Conservation (phyloP, 164 flowering plant species). For the Berberis vulgaris region DNA sequence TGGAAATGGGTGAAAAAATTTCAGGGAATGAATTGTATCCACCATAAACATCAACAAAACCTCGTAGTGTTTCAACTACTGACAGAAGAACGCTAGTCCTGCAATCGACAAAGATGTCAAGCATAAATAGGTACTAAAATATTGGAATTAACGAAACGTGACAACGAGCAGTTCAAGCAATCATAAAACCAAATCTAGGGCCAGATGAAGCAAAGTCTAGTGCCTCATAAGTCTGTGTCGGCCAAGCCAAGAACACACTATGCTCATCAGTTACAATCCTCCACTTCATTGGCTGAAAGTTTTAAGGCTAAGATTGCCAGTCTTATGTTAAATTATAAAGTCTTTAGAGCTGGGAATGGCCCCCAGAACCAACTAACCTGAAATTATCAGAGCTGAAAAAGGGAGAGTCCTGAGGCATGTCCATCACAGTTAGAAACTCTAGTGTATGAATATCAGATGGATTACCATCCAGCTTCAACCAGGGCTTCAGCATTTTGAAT, state of each 20-base stretch:
- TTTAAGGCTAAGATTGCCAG: too few species aligned
- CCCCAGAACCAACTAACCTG: constrained; percentile 33
- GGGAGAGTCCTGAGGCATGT: constrained; percentile 60
- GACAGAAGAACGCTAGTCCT: constrained; percentile 68
- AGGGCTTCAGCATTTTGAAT: constrained; percentile 36
- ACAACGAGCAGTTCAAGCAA: too few species aligned
- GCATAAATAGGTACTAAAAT: neutral
- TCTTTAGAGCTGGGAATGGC: too few species aligned
- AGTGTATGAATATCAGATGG: constrained; percentile 44
- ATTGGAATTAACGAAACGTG: too few species aligned
- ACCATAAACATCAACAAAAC: constrained; percentile 45
- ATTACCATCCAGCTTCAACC: constrained; percentile 33
- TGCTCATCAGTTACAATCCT: too few species aligned
- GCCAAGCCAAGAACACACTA: too few species aligned
- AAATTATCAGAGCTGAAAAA: constrained; percentile 64
- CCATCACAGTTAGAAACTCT: constrained; percentile 53
- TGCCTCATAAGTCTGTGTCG: too few species aligned
- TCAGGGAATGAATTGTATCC: constrained; percentile 78
- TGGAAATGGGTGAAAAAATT: constrained; percentile 57
- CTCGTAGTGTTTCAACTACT: constrained; percentile 49
- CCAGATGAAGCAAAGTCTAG: too few species aligned
- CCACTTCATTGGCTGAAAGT: too few species aligned
- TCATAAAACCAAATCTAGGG: too few species aligned
- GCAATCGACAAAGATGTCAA: constrained; percentile 15
- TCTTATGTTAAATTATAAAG: too few species aligned